phyloP scores from a whole-genome alignment of 73 alveolate species.

The Tetrahymena elliotti region DNA sequence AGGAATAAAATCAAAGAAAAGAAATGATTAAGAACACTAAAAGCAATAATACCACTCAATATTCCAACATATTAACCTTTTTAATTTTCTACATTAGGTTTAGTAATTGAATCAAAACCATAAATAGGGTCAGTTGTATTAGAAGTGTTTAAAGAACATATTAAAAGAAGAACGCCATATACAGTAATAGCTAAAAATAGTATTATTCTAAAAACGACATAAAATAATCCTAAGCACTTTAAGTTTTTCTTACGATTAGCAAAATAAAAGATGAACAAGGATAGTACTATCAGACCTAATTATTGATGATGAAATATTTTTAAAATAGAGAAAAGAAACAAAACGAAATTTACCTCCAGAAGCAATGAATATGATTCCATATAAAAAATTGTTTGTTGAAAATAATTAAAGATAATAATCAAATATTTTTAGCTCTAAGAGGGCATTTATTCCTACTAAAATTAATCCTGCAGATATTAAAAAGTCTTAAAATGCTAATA shows the following conservation, averaged over 20 bases:
- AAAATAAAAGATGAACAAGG: not conserved
- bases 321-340: not conserved
- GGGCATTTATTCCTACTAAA: not conserved
- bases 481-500: not conserved
- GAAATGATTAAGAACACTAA: not conserved
- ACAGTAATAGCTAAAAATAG: not conserved
- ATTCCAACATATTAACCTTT: not conserved
- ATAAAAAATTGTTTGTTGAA: not conserved
- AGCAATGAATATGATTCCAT: not conserved
- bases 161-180: not conserved
- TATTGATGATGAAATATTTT: not conserved
- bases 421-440: not conserved
- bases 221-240: not conserved
- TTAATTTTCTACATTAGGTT: not conserved
- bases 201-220: not conserved
- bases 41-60: not conserved
- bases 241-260: not conserved
- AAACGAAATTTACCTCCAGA: not conserved
- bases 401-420: not conserved
- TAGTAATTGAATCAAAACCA: not conserved
- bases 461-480: not conserved
- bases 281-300: not conserved
- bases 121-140: not conserved
- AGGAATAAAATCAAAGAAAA: not conserved
- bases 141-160: not conserved